Percentiles rank a stretch among this genome's conserved stretches.
Evolutionary conservation across 2,329 filamentous ascomycete species (phyloP).

Genomic region (Hypoxylon sp.): DNA sequence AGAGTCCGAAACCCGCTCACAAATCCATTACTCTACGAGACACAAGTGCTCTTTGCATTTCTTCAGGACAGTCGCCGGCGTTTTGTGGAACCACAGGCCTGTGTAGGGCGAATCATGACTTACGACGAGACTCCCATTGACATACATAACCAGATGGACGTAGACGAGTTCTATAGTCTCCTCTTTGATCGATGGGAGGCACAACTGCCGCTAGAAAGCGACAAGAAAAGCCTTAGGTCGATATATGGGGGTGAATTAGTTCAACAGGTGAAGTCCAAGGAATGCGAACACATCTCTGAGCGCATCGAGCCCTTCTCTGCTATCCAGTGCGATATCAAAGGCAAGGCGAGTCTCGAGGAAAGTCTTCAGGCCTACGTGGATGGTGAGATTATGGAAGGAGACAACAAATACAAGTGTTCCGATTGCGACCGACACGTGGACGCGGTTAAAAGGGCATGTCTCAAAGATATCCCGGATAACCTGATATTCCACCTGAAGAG

Average conservation of each 20-base stretch:
- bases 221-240: conserved; percentile 80
- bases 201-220: conserved; percentile 77
- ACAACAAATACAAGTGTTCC: conserved; percentile 98
- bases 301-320: conserved; percentile 91
- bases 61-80: conserved; percentile 88
- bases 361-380: conserved; percentile 96
- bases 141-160: conserved; percentile 94
- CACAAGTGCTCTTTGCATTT: conserved; percentile 84
- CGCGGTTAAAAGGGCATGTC: conserved; percentile 91
- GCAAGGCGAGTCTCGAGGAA: conserved; percentile 85
- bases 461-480: conserved; percentile 94
- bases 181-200: conserved; percentile 93
- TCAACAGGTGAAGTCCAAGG: conserved; percentile 94
- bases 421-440: conserved; percentile 90
- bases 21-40: conserved; percentile 80
- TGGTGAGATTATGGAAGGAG: conserved; percentile 96
- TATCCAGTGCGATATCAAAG: conserved; percentile 96
- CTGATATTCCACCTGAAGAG: conserved; percentile 95
- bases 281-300: conserved; percentile 94
- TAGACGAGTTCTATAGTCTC: conserved; percentile 96
- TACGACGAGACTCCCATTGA: conserved; percentile 89
- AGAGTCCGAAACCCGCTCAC: conserved; percentile 68
- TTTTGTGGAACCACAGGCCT: conserved; percentile 78
- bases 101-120: conserved; percentile 83
- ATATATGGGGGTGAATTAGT: conserved; percentile 95